Evolutionary conservation across 148 eudicot genomes (phyloP).

Genomic region (Drosera capensis): DNA sequence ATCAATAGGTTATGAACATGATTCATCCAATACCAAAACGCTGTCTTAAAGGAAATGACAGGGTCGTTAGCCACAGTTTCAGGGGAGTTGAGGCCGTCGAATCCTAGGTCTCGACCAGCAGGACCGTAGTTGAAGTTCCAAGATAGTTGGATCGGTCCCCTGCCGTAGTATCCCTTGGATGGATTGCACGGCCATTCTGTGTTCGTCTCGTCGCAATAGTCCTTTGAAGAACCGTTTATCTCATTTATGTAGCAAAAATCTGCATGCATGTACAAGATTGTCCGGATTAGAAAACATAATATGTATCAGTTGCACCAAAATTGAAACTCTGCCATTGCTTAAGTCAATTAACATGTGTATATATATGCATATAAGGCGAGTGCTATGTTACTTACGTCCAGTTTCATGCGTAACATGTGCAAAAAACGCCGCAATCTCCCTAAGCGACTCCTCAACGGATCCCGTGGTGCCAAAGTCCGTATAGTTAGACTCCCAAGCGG

Average conservation of each 20-base stretch:
- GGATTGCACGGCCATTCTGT: constrained; percentile 23
- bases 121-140: constrained; percentile 43
- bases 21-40: constrained; percentile 34
- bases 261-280: too few relatives aligned
- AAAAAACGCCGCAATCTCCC: constrained; percentile 22
- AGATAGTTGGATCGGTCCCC: constrained; percentile 29
- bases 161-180: constrained; percentile 17
- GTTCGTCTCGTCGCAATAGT: constrained; percentile 28
- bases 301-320: neutral
- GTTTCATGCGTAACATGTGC: constrained; percentile 22
- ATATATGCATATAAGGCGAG: neutral
- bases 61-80: constrained; percentile 23
- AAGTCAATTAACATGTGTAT: neutral
- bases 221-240: constrained; percentile 21
- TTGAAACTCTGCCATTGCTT: neutral
- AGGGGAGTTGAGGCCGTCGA: constrained; percentile 29
- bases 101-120: constrained; percentile 27
- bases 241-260: constrained; percentile 47
- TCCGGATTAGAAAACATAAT: neutral
- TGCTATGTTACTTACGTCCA: constrained; percentile 10
- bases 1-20: constrained; percentile 16
- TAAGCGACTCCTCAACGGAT: constrained; percentile 9
- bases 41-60: constrained; percentile 18
- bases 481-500: constrained; percentile 5
- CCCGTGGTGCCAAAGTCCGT: constrained; percentile 16